Evolutionary conservation across 2,329 filamentous ascomycete genomes (phyloP).

Genomic region (Lecanoromycetidae sp.): DNA sequence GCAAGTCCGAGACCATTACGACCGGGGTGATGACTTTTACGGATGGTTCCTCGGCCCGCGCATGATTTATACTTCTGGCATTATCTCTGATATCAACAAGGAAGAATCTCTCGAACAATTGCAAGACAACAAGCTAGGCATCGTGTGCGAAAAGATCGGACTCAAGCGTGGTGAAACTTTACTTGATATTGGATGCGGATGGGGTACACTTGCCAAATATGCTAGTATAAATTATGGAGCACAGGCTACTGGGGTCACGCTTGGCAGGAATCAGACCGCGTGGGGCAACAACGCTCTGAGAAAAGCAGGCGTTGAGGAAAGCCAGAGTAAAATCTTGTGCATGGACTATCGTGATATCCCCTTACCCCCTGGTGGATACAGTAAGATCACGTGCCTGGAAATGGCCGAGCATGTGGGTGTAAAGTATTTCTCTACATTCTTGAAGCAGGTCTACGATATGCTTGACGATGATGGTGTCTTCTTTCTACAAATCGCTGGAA

Average conservation of each 20-base stretch:
- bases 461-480: constrained; percentile 91
- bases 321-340: constrained; percentile 85
- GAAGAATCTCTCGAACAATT: constrained; percentile 91
- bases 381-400: constrained; percentile 94
- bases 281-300: constrained; percentile 90
- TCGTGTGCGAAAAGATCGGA: constrained; percentile 92
- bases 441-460: constrained; percentile 85
- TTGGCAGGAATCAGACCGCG: constrained; percentile 89
- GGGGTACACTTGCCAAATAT: constrained; percentile 91
- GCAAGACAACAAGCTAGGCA: constrained; percentile 91
- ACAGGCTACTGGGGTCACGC: constrained; percentile 75
- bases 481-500: constrained; percentile 89
- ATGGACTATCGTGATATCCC: constrained; percentile 96
- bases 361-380: constrained; percentile 62
- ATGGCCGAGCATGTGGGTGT: constrained; percentile 99
- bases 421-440: constrained; percentile 69
- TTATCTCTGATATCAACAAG: constrained; percentile 74
- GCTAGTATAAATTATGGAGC: constrained; percentile 87
- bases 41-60: constrained; percentile 95
- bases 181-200: constrained; percentile 94
- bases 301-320: constrained; percentile 67
- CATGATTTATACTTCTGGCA: constrained; percentile 96
- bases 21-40: constrained; percentile 97
- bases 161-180: constrained; percentile 69
- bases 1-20: constrained; percentile 94